Evolutionary conservation across 768 basidiomycete genomes (phyloP), one percentile per base, ranked within the genome.

Genomic region (Russula ochroleuca): DNA sequence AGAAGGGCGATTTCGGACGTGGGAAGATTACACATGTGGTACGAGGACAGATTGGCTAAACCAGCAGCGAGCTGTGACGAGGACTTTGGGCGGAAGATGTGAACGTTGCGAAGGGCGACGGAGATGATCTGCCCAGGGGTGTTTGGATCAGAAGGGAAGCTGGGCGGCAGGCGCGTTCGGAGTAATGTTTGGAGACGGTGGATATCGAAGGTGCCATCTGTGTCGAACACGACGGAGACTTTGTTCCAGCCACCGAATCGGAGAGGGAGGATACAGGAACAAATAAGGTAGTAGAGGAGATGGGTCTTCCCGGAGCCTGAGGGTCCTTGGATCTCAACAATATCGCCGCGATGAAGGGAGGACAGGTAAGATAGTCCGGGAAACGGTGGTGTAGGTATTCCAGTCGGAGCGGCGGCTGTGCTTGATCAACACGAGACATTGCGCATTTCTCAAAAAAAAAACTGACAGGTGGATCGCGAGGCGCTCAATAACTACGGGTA

Each of bases 251-350:
- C 87, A 45, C 77, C 81, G 65, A 75, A 66, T 25, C 66, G 67
- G 37, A 67, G 43, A 23, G 89, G 88, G 13, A 83, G 73, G 59
- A 91, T 76, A 67, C 87, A 85, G 23, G 77, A 79, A 14, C 83
- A 73, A 31, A 89, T 72, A 54, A 91, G 72, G 70, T 83, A 80
- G 70, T 87, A 87, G 31, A 92, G 74, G n/a, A 94, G 75, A 66
- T 88, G 87, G 2, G 88, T 86, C 75, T 94, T 94, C 33, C 90
- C 92, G 7, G 86, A 84, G 31, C 79, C 81, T 5, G 90, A 77
- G 2, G 85, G 81, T 2, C 92, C 92, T 73, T 92, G 87, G 23
- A 94, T 78, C 73, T 90, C 87, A 66, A 93, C 75, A 45, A 89
- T 79, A 71, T 91, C 86, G 40, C 87, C 87, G 51, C 78, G 75